Base-by-base conservation (phyloP, 345 rosid genomes). In the Pistacia atlantica region DNA sequence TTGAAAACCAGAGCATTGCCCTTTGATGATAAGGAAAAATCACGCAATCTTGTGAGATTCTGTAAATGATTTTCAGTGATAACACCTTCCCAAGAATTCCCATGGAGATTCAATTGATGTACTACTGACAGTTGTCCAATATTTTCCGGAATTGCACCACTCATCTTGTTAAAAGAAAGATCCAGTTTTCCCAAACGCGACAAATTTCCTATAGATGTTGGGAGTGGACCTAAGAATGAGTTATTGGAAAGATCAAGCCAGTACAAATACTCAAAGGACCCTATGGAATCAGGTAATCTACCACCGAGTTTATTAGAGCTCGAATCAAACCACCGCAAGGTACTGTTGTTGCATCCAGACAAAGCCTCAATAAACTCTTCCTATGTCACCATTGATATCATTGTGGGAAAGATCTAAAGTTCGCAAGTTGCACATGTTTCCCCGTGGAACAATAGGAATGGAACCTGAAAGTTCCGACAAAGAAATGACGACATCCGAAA, bases 211-310 rank as follows among this genome's bases (percentile, higher is more conserved):
- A 82, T 49, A 37, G 72, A 69, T 54, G 20, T 51, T 51, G 83
- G 84, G 16, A 84, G 72, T 11, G 86, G 55, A 17, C 81, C 86
- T 0, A 4, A 18, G 5, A 83, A 66, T 33, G 67, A 28, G 54
- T 77, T 74, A 0, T 16, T 3, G 5, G 28, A 11, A 17, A 83
- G 77, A 1, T 8, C 4, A 71, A 83, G 79, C 52, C 37, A 3
- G 7, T 71, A 63, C 51, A 80, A 72, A 7, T n/a, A 11, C 46
- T 20, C 68, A 3, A 65, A 20, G 58, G 18, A 10, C 12, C 80
- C 85, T 16, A 80, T 4, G 11, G 73, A 76, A 25, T 71, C 28
- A 9, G 83, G 84, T n/a, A 79, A 63, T 5, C 6, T 20, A 28
- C 78, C 80, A 5, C 13, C 46, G 8, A 77, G 42, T 22, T 67